Evolutionary conservation across 1,284 basidiomycete species (phyloP), one percentile per base, ranked within the genome.

Genomic region (Moesziomyces antarcticus): DNA sequence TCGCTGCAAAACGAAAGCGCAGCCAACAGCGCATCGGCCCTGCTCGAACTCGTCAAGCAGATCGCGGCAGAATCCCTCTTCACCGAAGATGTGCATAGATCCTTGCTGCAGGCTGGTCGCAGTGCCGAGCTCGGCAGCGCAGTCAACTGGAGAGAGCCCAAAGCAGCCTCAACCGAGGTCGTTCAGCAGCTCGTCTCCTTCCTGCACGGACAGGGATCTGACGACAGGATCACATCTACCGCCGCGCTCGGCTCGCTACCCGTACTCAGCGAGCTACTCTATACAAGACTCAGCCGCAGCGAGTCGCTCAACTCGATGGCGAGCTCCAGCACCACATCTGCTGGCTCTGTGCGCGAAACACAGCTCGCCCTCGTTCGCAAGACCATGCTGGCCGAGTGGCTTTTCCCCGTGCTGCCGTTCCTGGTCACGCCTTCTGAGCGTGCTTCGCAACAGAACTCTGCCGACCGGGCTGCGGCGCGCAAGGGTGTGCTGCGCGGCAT

Each of bases 61-160:
- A 44, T 77, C 7, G 73, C 62, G 8, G 61, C 72, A 1, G 52
- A 54, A 13, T 75, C 77, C 14, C 59, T 79, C 9, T 73, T 70
- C 51, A 74, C 72, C 13, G 56, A 66, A 25, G 62, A 70, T 27
- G 72, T 66, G 9, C 56, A 63, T 16, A 63, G 64, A 13, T 27
- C 56, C 33, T 25, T 73, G 10, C 42, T 73, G 45, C 70, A 73
- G 46, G 56, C 60, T 8, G 59, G 55, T 11, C 69, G 57, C 11
- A 54, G 30, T 18, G 52, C 63, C 9, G 18, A 59, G n/a, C 20
- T 59, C 25, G 56, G 47, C 16, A 35, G 37, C 3, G 37, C 44
- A 3, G 25, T 44, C 22, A 59, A 11, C 22, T 73, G 55, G 57
- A 62, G 54, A 27, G 55, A 50, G 14, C 33, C 50, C 8, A 66